These are phyloP conservation scores for Aureobasidium sp. DNA, from an alignment of 2,329 filamentous ascomycete genomes.

Conservation along the genomic window DNA sequence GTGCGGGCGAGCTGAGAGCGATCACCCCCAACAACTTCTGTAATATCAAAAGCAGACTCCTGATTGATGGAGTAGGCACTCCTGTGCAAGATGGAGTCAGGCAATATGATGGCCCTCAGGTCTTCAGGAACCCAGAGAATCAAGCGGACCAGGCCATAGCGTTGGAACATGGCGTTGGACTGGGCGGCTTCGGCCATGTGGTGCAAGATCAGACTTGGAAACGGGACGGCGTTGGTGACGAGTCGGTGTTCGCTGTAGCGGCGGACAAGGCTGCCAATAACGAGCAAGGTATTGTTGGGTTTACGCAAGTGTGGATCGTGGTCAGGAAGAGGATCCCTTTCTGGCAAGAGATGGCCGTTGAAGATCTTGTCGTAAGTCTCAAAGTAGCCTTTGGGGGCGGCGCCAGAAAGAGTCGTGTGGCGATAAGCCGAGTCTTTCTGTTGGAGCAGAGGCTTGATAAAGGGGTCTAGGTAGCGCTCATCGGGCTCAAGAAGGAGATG, in stretches of 20 bases:
- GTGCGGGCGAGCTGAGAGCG: neutral
- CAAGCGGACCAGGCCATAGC: constrained; percentile 72
- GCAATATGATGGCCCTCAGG: constrained; percentile 54
- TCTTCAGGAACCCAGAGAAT: constrained; percentile 63
- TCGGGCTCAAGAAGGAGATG: constrained; percentile 80
- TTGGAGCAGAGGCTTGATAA: constrained; percentile 46
- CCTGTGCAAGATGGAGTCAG: constrained; percentile 51
- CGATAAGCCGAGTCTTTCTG: constrained; percentile 40
- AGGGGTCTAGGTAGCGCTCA: constrained; percentile 48
- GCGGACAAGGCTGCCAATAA: constrained; percentile 34
- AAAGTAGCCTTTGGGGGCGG: constrained; percentile 20
- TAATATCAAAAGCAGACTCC: constrained; percentile 54
- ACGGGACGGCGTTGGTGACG: neutral
- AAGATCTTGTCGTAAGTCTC: constrained; percentile 47
- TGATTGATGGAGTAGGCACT: constrained; percentile 52
- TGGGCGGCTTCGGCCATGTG: constrained; percentile 56
- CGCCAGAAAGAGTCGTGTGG: constrained; percentile 32
- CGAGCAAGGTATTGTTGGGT: constrained; percentile 66
- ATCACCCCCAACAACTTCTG: constrained; percentile 29
- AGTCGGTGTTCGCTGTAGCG: constrained; percentile 7
- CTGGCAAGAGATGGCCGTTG: constrained; percentile 42
- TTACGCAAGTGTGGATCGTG: constrained; percentile 38
- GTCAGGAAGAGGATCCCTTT: constrained; percentile 44
- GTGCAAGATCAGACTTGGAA: constrained; percentile 43
- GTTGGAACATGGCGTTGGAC: constrained; percentile 49